Evolutionary conservation across 352 stramenopile species (phyloP).

Genomic region (Phytophthora rubi): DNA sequence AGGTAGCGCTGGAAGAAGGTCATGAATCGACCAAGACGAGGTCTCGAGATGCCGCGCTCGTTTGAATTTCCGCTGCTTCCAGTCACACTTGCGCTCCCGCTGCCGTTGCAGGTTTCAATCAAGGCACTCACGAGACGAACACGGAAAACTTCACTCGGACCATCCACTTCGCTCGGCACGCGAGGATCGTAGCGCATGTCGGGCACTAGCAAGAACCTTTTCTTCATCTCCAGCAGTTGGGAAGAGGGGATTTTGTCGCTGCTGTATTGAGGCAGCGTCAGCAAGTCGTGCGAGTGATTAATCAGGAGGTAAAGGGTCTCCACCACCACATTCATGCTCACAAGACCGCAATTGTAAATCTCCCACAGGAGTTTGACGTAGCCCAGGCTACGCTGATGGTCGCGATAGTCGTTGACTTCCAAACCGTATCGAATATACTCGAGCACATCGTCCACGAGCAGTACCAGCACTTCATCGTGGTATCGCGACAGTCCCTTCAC

Average conservation of each 20-base stretch:
- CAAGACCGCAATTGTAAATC: slow-evolving; percentile 92
- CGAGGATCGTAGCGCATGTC: slow-evolving; percentile 88
- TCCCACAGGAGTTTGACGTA: slow-evolving; percentile 95
- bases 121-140: slow-evolving; percentile 95
- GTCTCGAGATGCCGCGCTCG: slow-evolving; percentile 86
- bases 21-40: slow-evolving; percentile 91
- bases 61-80: slow-evolving; percentile 41
- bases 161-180: slow-evolving; percentile 90
- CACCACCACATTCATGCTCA: slow-evolving; percentile 93
- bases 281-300: slow-evolving; percentile 95
- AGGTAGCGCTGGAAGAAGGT: slow-evolving; percentile 96
- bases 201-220: slow-evolving; percentile 67
- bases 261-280: slow-evolving; percentile 66
- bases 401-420: slow-evolving; percentile 89
- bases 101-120: slow-evolving; percentile 85
- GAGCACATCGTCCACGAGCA: slow-evolving; percentile 94
- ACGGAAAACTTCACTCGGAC: slow-evolving; percentile 92
- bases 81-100: slow-evolving; percentile 17
- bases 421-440: slow-evolving; percentile 93
- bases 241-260: slow-evolving; percentile 31
- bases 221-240: slow-evolving; percentile 69
- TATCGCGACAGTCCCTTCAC: slow-evolving; percentile 85
- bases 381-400: slow-evolving; percentile 94
- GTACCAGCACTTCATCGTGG: slow-evolving; percentile 91
- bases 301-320: slow-evolving; percentile 95